These are phyloP conservation scores for Puccinia triticina DNA, from an alignment of 1,284 basidiomycete genomes.

Conservation along the genomic window DNA sequence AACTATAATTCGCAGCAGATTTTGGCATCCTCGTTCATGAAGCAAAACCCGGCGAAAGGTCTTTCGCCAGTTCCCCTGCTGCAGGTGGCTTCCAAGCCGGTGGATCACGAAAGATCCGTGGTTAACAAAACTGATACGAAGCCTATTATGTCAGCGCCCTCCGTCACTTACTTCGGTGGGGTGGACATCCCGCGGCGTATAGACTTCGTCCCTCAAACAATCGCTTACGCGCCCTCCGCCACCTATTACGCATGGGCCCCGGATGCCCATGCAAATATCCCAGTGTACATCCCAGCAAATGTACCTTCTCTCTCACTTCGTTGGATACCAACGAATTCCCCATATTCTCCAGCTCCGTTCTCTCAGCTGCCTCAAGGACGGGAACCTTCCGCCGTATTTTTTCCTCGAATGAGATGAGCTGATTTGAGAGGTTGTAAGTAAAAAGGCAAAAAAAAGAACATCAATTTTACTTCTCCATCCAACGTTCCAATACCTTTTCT, in stretches of 20 bases:
- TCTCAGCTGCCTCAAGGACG: constrained; percentile 8
- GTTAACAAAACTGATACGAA: not conserved
- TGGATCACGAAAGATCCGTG: not conserved
- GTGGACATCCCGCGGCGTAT: not conserved
- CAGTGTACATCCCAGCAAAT: not conserved
- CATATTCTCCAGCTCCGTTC: not conserved
- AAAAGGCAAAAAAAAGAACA: too few species aligned
- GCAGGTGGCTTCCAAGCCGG: not conserved
- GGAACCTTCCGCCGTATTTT: not conserved
- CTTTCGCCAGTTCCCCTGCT: not conserved
- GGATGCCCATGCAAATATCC: not conserved
- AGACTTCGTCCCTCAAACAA: not conserved
- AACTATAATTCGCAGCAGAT: constrained; percentile 28
- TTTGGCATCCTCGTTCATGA: not conserved
- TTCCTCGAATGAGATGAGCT: not conserved
- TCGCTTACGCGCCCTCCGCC: constrained; percentile 13
- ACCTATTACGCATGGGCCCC: not conserved
- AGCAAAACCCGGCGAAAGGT: not conserved
- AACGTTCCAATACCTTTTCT: not conserved
- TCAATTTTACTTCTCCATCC: not conserved
- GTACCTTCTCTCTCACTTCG: constrained; percentile 1
- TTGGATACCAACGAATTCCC: constrained; percentile 2
- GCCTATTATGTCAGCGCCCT: not conserved
- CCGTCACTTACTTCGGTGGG: not conserved
- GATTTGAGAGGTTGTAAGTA: not conserved